Conservation (phyloP, 768 basidiomycete genomes). For the Suillus placidus region DNA sequence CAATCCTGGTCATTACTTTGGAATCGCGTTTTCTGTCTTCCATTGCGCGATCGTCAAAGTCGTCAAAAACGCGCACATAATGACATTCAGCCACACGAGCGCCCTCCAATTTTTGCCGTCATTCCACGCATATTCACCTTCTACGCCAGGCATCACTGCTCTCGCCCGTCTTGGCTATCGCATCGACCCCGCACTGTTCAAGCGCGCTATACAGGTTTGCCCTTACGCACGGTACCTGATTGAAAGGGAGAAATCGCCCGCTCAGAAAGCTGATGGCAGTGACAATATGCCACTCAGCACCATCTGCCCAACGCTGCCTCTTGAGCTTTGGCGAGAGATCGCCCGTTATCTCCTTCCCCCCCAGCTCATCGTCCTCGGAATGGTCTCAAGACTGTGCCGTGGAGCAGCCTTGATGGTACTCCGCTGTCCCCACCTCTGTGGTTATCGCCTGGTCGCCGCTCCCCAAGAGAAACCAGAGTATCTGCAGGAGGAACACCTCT, state of each 20-base stretch:
- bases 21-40: slow-evolving; percentile 1
- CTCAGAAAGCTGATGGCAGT: background rate
- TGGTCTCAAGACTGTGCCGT: background rate
- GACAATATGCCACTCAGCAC: background rate
- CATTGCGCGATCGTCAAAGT: slow-evolving; percentile 6
- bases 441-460: background rate
- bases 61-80: background rate
- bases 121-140: slow-evolving; percentile 1
- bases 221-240: background rate
- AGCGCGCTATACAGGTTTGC: background rate
- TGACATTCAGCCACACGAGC: slow-evolving; percentile 3
- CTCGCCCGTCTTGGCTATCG: slow-evolving; percentile 8
- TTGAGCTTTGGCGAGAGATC: background rate
- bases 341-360: background rate
- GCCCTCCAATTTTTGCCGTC: slow-evolving; percentile 7
- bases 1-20: background rate
- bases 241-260: background rate
- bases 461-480: background rate
- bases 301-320: background rate
- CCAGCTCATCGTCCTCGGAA: background rate
- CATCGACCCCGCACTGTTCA: background rate
- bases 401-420: background rate
- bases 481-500: background rate
- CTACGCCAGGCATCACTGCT: slow-evolving; percentile 9
- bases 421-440: background rate